Conservation (phyloP, 2,329 filamentous ascomycete genomes). For the Elsinoe necatrix region DNA sequence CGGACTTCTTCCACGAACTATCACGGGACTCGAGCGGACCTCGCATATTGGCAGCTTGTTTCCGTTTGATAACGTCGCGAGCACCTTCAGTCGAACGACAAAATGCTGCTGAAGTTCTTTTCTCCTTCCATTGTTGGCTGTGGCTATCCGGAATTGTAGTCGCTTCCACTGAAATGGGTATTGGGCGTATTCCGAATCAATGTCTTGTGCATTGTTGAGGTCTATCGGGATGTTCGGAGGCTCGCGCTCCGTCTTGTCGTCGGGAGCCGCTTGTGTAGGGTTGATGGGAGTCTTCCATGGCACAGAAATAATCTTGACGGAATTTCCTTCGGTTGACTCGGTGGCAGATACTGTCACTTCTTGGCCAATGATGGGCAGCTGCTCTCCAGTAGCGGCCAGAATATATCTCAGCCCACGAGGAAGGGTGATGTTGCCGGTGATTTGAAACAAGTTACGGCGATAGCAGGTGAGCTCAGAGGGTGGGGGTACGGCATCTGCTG, state of each 20-base stretch:
- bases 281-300: slow-evolving; percentile 94
- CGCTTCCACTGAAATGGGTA: slow-evolving; percentile 93
- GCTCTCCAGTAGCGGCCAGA: slow-evolving; percentile 74
- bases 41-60: slow-evolving; percentile 73
- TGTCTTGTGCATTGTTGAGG: slow-evolving; percentile 55
- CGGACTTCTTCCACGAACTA: slow-evolving; percentile 85
- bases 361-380: slow-evolving; percentile 70
- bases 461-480: slow-evolving; percentile 91
- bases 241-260: slow-evolving; percentile 71
- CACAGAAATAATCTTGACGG: slow-evolving; percentile 89
- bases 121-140: slow-evolving; percentile 87
- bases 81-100: slow-evolving; percentile 75
- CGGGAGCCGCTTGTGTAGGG: slow-evolving; percentile 50
- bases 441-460: slow-evolving; percentile 89
- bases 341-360: slow-evolving; percentile 87
- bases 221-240: slow-evolving; percentile 72
- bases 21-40: slow-evolving; percentile 79
- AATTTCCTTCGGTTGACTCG: slow-evolving; percentile 86
- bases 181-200: slow-evolving; percentile 75
- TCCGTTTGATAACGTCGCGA: slow-evolving; percentile 77
- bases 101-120: slow-evolving; percentile 97
- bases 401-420: slow-evolving; percentile 71
- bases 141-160: slow-evolving; percentile 87
- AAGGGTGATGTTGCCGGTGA: slow-evolving; percentile 78
- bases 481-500: slow-evolving; percentile 48